phyloP scores from a whole-genome alignment of 1,284 basidiomycete species.

The Cutaneotrichosporon sp. region DNA sequence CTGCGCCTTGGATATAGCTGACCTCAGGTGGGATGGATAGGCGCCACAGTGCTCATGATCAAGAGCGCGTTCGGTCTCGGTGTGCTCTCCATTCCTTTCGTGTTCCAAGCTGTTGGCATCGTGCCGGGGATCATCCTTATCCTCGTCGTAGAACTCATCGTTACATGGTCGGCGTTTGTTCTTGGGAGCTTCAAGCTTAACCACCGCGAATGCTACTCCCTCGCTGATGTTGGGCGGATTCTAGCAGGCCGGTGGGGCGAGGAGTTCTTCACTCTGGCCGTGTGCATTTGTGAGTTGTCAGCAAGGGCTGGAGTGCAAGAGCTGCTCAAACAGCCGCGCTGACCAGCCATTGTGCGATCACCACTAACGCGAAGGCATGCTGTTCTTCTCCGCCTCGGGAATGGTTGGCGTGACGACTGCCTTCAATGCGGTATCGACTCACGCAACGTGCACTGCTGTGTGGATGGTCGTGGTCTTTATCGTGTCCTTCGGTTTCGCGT shows the following conservation, averaged over 20 bases:
- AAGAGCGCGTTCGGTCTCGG: constrained; percentile 60
- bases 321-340: too few relatives aligned
- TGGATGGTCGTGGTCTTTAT: constrained; percentile 39
- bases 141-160: constrained; percentile 36
- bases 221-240: constrained; percentile 30
- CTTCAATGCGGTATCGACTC: constrained; percentile 43
- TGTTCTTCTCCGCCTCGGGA: constrained; percentile 24
- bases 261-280: constrained; percentile 18
- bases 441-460: constrained; percentile 45
- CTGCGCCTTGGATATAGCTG: background rate
- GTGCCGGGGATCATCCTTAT: constrained; percentile 57
- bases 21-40: constrained; percentile 16
- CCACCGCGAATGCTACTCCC: constrained; percentile 25
- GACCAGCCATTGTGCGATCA: too few relatives aligned
- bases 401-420: constrained; percentile 45
- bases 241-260: constrained; percentile 16
- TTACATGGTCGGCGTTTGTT: constrained; percentile 31
- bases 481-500: constrained; percentile 30
- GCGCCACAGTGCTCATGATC: constrained; percentile 54
- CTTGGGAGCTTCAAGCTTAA: constrained; percentile 25
- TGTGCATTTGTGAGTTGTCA: constrained; percentile 14
- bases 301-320: too few relatives aligned
- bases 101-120: constrained; percentile 55
- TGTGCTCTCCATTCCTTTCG: constrained; percentile 56
- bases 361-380: constrained; percentile 24